A percentile compares a stretch with the other conserved stretches of the same genome.
Conservation (phyloP, 202 grass and related monocot species). For the Panicum hallii region DNA sequence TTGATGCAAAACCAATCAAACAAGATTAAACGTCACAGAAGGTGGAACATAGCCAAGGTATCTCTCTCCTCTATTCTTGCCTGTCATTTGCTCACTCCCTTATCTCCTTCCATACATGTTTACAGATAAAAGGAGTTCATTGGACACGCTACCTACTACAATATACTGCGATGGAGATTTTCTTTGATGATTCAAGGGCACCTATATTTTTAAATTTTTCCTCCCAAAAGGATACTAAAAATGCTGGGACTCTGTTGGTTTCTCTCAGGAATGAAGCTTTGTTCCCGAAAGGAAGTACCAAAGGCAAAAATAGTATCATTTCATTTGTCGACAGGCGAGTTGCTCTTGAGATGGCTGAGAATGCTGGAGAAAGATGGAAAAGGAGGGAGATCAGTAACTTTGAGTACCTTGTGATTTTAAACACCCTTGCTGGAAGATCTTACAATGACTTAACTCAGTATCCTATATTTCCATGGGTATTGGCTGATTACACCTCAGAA, state of each 20-base stretch:
- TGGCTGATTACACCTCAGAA: conserved; percentile 93
- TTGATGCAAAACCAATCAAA: conserved; percentile 59
- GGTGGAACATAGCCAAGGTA: conserved; percentile 88
- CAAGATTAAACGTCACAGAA: conserved; percentile 90
- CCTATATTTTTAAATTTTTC: conserved; percentile 93
- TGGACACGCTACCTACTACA: conserved; percentile 94
- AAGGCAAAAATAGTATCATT: conserved; percentile 83
- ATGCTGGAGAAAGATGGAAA: conserved; percentile 86
- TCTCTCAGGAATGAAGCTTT: conserved; percentile 93
- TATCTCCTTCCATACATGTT: conserved; percentile 37
- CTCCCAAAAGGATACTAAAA: conserved; percentile 90
- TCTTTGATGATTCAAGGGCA: conserved; percentile 83
- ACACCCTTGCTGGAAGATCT: conserved; percentile 91
- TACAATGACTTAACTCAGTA: conserved; percentile 99
- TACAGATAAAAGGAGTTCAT: conserved; percentile 92
- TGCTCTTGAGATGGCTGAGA: conserved; percentile 90
- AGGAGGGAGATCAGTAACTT: conserved; percentile 97
- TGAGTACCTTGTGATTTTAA: conserved; percentile 94
- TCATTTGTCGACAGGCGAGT: conserved; percentile 87
- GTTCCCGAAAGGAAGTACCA: conserved; percentile 84
- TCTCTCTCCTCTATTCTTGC: not conserved
- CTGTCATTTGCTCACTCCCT: not conserved
- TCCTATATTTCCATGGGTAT: conserved; percentile 93
- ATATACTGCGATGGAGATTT: conserved; percentile 92
- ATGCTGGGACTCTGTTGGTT: conserved; percentile 75